Evolutionary conservation across 169 alveolate species (phyloP).

Genomic region (Theileria sp.): DNA sequence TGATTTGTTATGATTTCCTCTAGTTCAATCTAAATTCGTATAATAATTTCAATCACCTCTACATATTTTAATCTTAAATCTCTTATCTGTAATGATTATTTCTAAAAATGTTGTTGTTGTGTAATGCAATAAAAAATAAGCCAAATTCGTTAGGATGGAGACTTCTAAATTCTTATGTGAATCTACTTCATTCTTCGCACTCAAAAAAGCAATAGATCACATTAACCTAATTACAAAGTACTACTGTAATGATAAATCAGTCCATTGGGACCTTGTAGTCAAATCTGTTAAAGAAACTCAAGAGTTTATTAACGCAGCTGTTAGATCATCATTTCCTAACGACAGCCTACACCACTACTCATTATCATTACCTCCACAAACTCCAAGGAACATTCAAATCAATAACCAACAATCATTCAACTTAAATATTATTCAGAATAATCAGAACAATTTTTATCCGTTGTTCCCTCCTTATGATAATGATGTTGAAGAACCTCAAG

Average conservation of each 20-base stretch:
- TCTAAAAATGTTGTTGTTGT: not conserved
- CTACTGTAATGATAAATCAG: not conserved
- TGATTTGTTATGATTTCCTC: not conserved
- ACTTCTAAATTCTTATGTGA: constrained; percentile 16
- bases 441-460: not conserved
- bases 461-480: not conserved
- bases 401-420: not conserved
- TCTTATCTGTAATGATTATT: not conserved
- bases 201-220: constrained; percentile 35
- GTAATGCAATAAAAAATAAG: not conserved
- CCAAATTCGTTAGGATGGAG: not conserved
- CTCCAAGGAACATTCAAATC: not conserved
- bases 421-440: not conserved
- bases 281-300: constrained; percentile 30
- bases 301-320: constrained; percentile 50
- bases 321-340: constrained; percentile 20
- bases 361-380: constrained; percentile 7
- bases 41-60: not conserved
- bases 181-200: constrained; percentile 53
- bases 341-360: constrained; percentile 39
- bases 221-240: constrained; percentile 26
- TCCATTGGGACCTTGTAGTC: not conserved
- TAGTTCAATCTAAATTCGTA: not conserved
- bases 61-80: too few relatives aligned
- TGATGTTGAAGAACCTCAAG: not conserved